These are phyloP conservation scores for Anethum foeniculum DNA, from an alignment of 140 eudicot species.

Conservation along the genomic window DNA sequence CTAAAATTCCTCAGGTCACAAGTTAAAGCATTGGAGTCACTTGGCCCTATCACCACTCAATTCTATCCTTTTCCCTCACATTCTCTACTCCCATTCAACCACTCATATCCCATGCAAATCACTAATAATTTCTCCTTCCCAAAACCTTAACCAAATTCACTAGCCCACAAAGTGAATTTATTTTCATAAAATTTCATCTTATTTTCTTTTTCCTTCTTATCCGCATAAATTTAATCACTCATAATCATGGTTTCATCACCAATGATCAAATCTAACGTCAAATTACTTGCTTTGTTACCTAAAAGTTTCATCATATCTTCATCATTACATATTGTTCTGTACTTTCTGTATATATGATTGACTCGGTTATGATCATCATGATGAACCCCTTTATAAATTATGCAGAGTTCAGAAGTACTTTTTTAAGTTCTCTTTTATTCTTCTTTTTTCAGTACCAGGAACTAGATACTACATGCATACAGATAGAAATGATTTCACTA, in stretches of 20 bases:
- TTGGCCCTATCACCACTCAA: constrained; percentile 28
- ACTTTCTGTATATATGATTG: neutral
- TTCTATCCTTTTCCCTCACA: constrained; percentile 19
- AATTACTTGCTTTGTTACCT: neutral
- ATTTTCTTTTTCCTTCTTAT: neutral
- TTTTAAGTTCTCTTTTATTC: neutral
- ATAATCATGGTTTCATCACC: neutral
- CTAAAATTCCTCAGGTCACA: constrained; percentile 80
- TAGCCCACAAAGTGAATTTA: constrained; percentile 11
- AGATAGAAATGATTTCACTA: neutral
- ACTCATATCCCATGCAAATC: constrained; percentile 51
- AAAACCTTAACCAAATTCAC: constrained; percentile 26
- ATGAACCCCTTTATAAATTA: neutral
- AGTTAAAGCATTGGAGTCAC: constrained; percentile 58
- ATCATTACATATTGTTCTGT: neutral
- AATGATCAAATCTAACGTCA: neutral
- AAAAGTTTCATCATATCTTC: constrained; percentile 19
- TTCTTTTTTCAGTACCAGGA: neutral
- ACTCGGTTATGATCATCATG: neutral
- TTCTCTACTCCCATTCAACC: constrained; percentile 26
- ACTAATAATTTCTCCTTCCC: constrained; percentile 29
- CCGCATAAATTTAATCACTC: neutral
- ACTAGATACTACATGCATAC: neutral
- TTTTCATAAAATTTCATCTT: neutral
- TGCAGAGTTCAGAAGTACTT: neutral